phyloP scores from a whole-genome alignment of 2,329 filamentous ascomycete genomes.

The Alternaria dauci region DNA sequence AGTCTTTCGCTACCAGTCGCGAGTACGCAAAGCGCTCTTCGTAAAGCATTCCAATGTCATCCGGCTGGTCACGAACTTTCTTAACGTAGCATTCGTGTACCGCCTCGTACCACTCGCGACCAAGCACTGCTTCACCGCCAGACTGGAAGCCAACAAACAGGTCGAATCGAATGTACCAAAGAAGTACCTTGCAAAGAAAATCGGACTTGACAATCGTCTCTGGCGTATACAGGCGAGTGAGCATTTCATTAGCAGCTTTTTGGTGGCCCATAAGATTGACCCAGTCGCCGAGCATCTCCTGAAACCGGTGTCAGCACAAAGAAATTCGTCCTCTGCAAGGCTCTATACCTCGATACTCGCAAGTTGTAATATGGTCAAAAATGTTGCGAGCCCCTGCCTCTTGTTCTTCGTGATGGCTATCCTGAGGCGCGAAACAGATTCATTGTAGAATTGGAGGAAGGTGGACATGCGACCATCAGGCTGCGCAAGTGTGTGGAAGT shows the following conservation, averaged over 20 bases:
- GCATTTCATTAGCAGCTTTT: conserved; percentile 83
- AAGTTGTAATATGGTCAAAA: conserved; percentile 88
- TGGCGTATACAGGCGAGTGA: conserved; percentile 80
- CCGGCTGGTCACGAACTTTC: conserved; percentile 67
- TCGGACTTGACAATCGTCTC: conserved; percentile 75
- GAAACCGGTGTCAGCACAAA: conserved; percentile 22
- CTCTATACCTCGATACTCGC: conserved; percentile 85
- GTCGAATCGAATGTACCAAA: conserved; percentile 94
- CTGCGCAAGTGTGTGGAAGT: conserved; percentile 78
- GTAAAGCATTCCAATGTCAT: conserved; percentile 70
- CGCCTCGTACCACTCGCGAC: conserved; percentile 78
- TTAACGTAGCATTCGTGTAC: conserved; percentile 70
- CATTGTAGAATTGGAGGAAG: conserved; percentile 91
- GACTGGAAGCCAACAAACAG: conserved; percentile 84
- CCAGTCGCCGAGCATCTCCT: conserved; percentile 97
- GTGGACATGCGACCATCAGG: conserved; percentile 77
- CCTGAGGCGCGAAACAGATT: conserved; percentile 80
- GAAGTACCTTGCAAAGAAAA: conserved; percentile 75
- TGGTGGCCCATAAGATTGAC: conserved; percentile 92
- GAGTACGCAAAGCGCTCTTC: conserved; percentile 72
- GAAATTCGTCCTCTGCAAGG: neutral
- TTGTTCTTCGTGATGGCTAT: conserved; percentile 74
- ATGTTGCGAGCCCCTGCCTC: conserved; percentile 74
- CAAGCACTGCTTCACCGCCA: conserved; percentile 75
- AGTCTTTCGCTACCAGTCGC: conserved; percentile 79